A percentile compares a stretch with the other conserved stretches of the same genome.
Conservation (phyloP, 1,284 basidiomycete species). For the Boletus sp. region DNA sequence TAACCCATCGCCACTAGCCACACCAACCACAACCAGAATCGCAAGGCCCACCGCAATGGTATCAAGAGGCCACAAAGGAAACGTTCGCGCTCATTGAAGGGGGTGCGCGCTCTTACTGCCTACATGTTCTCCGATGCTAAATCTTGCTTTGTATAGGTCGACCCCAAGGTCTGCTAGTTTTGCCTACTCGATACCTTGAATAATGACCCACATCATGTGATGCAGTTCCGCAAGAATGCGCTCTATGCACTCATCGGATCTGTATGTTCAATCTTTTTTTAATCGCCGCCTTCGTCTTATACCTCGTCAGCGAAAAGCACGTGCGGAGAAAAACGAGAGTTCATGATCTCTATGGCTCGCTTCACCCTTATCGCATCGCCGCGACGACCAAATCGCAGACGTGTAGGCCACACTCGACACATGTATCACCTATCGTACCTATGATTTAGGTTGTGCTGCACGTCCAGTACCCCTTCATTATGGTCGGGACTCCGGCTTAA, state of each 20-base stretch:
- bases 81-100: conserved; percentile 83
- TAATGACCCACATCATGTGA: conserved; percentile 10
- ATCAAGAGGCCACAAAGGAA: conserved; percentile 80
- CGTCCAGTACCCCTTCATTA: conserved; percentile 9
- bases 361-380: conserved; percentile 6
- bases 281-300: conserved; percentile 1
- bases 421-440: conserved; percentile 26
- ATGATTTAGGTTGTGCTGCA: conserved; percentile 19
- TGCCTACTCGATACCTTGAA: background rate
- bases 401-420: conserved; percentile 13
- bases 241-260: conserved; percentile 75
- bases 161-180: conserved; percentile 65
- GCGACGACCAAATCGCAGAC: conserved; percentile 14
- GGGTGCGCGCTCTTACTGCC: conserved; percentile 57
- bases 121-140: conserved; percentile 6
- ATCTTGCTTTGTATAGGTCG: conserved; percentile 51
- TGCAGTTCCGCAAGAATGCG: conserved; percentile 83
- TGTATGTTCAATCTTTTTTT: conserved; percentile 45
- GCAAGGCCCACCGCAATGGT: conserved; percentile 96
- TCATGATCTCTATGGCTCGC: conserved; percentile 35
- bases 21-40: conserved; percentile 91
- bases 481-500: conserved; percentile 20
- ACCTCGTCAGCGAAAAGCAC: conserved; percentile 56
- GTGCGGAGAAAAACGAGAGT: conserved; percentile 50
- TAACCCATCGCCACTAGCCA: conserved; percentile 50